Percentiles rank a stretch among this genome's conserved stretches.
These are phyloP conservation scores for Terana coerulea DNA, from an alignment of 768 basidiomycete species.

Conservation along the genomic window DNA sequence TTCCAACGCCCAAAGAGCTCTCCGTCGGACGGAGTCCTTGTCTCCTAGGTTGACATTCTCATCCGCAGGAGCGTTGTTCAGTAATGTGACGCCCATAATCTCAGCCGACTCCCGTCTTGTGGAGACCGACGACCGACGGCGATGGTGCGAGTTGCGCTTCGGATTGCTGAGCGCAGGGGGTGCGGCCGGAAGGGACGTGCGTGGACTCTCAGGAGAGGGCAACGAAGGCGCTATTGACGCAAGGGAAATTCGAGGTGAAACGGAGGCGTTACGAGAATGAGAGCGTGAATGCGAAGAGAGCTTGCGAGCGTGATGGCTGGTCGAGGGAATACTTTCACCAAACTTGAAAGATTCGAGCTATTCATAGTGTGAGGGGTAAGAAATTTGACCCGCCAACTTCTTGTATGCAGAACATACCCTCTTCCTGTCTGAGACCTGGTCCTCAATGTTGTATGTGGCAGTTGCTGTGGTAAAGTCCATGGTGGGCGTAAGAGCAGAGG, in stretches of 20 bases:
- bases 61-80: slow-evolving; percentile 58
- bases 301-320: slow-evolving; percentile 33
- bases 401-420: slow-evolving; percentile 30
- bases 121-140: slow-evolving; percentile 83
- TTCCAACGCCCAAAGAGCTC: slow-evolving; percentile 84
- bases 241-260: slow-evolving; percentile 35
- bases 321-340: slow-evolving; percentile 36
- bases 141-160: slow-evolving; percentile 78
- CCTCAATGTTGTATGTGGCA: slow-evolving; percentile 27
- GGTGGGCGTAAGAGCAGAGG: slow-evolving; percentile 19
- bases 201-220: slow-evolving; percentile 29
- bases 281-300: slow-evolving; percentile 62
- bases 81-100: slow-evolving; percentile 78
- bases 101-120: slow-evolving; percentile 89
- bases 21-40: slow-evolving; percentile 74
- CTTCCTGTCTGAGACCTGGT: slow-evolving; percentile 37
- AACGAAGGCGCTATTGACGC: slow-evolving; percentile 23
- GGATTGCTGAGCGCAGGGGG: slow-evolving; percentile 25
- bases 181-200: slow-evolving; percentile 33
- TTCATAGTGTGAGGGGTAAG: neutral
- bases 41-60: slow-evolving; percentile 68
- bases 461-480: slow-evolving; percentile 38
- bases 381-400: no score
- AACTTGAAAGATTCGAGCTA: slow-evolving; percentile 76
- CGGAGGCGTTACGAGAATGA: slow-evolving; percentile 63